Base-by-base conservation (phyloP, 192 early-diverging fungal species). In the Gonapodya prolifera region DNA sequence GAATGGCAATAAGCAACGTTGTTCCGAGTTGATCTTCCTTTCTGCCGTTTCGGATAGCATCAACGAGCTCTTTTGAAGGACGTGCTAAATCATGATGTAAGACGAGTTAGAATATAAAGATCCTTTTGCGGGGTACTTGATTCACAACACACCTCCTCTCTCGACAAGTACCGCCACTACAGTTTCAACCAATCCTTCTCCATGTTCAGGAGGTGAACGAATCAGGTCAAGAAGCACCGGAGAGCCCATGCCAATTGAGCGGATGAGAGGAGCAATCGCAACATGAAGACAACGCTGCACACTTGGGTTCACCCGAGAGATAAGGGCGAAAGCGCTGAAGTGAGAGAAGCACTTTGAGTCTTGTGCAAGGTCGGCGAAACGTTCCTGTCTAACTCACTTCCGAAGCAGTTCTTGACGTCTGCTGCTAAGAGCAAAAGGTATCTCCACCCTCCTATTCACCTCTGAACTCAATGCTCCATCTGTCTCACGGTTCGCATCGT, bases 361-460 rank as follows among this genome's bases (percentile, higher is more conserved):
- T 76, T 78, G 78, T 78, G 36, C 81, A 0, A 77, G 79, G 28
- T 1, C 2, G 61, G 29, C 28, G 2, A 80, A 1, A 87, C 74
- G 2, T 79, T 70, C 17, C 89, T 87, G 28, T 94, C 76, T 36
- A 88, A 80, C 80, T 84, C 84, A 93, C 92, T 85, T 82, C 34
- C 80, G 75, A 45, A 95, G 81, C n/a, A 95, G 77, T 29, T 87
- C 83, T 74, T 84, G 88, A 61, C 92, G 92, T 77, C 91, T 92
- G 69, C 86, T 87, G 77, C 91, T 92, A 2, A 94, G 80, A 30
- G 91, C 89, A 78, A 95, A 89, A 80, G 85, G 94, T 32, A 95
- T 79, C 76, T 95, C 94, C 35, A 94, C 75, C 75, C 87, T 88
- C 45, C 45, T 61, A 16, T 8, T 61, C 45, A 61, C 45, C 45